Base-by-base conservation (phyloP, 495 filamentous ascomycete genomes). In the Physcia stellaris region DNA sequence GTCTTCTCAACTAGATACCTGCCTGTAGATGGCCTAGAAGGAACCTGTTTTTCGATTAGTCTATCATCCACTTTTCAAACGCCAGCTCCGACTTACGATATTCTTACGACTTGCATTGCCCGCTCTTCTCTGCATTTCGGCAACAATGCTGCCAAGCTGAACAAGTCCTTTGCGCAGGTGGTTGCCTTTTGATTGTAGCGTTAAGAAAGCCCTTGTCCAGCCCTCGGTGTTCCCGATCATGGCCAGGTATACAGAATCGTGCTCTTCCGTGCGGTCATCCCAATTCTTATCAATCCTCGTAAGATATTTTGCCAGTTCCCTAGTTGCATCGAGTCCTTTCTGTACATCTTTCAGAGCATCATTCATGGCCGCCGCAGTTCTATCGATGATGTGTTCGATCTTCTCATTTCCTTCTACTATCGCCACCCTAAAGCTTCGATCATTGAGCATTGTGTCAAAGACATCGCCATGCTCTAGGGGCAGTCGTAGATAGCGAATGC, bases 401-500 rank as follows among this genome's bases (percentile, higher is more conserved):
- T 80, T 81, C 51, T 85, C 79, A 53, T 96, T 95, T 33, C 88
- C 86, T 32, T 78, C 71, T 16, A 94, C 61, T 29, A 96, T 84
- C 38, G 85, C 71, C 17, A 73, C 55, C 16, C 90, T 79, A 46
- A 93, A 96, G 34, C 69, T 70, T 34, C 77, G 75, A 48, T 94
- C 83, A 44, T 83, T 70, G 22, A 98, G 64, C 84, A 96, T 94
- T 27, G 69, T 66, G 55, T 94, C 85, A 48, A 98, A 98, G 5
- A 83, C 70, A n/a, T 68, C 57, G 5, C 82, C 67, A 49, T 94
- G 88, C 45, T 80, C 71, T 52, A 96, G 70, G 3, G 92, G 90
- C 16, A 96, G 55, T 46, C 77, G 82, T 37, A 98, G 65, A 51
- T 81, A 76, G 34, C 77, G 75, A 41, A 85, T 72, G 11, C 85